These are phyloP conservation scores for Porphyrellus cyaneotinctus DNA, from an alignment of 768 basidiomycete species.

Conservation along the genomic window DNA sequence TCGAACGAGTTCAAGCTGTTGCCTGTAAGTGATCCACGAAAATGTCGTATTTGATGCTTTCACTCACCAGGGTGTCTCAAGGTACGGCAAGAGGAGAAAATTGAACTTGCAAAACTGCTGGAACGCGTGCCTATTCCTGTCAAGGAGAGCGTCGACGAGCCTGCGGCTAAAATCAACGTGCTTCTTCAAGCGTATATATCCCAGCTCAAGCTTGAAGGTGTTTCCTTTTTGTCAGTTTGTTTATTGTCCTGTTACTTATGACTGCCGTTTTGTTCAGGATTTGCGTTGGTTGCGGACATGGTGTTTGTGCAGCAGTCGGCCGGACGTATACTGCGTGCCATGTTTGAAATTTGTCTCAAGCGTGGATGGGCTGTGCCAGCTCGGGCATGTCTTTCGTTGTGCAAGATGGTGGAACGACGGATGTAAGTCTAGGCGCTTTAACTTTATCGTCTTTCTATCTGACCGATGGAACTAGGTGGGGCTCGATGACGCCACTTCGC, in stretches of 20 bases:
- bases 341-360: conserved; percentile 31
- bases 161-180: conserved; percentile 96
- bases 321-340: conserved; percentile 45
- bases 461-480: conserved; percentile 62
- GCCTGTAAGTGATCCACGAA: conserved; percentile 16
- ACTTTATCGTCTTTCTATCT: not conserved
- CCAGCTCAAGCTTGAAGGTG: conserved; percentile 5
- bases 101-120: conserved; percentile 2
- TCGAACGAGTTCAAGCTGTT: conserved; percentile 6
- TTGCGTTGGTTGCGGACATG: conserved; percentile 46
- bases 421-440: conserved; percentile 48
- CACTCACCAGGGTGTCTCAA: conserved; percentile 14
- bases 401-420: conserved; percentile 91
- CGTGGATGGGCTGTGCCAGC: conserved; percentile 97
- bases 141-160: conserved; percentile 95
- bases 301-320: conserved; percentile 98
- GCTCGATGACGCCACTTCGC: conserved; percentile 93
- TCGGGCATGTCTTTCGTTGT: conserved; percentile 84
- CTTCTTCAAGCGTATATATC: conserved; percentile 2
- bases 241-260: not conserved
- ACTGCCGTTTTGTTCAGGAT: not conserved
- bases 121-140: conserved; percentile 61
- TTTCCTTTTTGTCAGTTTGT: not conserved
- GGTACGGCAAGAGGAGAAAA: conserved; percentile 68
- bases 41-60: not conserved